Evolutionary conservation across 495 filamentous ascomycete genomes (phyloP), one percentile per base, ranked within the genome.

Genomic region (Trichoderma erinaceum): DNA sequence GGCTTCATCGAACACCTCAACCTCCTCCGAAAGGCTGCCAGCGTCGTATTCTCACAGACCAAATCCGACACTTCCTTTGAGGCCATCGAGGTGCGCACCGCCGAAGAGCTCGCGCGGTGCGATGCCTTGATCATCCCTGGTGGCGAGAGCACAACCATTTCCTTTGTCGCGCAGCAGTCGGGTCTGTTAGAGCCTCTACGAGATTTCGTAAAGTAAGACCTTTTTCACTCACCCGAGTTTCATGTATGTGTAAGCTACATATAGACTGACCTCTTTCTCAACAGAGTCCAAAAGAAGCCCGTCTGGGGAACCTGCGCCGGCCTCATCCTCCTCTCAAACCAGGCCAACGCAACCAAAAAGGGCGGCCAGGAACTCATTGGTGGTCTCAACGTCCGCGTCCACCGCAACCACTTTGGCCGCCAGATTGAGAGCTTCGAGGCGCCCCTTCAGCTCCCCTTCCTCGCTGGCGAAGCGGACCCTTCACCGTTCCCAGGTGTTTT

Each of bases 271-370:
- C 35, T 38, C 35, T 7, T 38, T 10, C 35, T 38, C 35, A 3
- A 27, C 63, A 83, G 81, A 69, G 80, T 88, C n/a, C 71, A 86
- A 64, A 85, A 88, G 71, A 93, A 91, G 75, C 93, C 96, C 23
- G 90, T 89, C 21, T 99, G 95, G 95, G 95, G 95, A 15, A 98
- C 95, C 29, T 99, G 95, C 75, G 95, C 95, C 27, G 95, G 95
- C 6, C 83, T 99, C 67, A 97, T 99, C 70, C 79, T 98, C 46
- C 89, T 99, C 61, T 88, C 92, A 15, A 92, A 97, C 75, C 86
- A 89, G 56, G 96, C 95, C 27, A 94, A 93, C 74, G 84, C 88
- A 29, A 93, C 91, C 3, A 98, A 97, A 75, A 87, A 89, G 68
- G 93, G 92, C 56, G 95, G 95, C 0, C 95, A 98, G 73, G 92